phyloP scores from a whole-genome alignment of 192 early-diverging fungal species.

The Linnemannia zychae region DNA sequence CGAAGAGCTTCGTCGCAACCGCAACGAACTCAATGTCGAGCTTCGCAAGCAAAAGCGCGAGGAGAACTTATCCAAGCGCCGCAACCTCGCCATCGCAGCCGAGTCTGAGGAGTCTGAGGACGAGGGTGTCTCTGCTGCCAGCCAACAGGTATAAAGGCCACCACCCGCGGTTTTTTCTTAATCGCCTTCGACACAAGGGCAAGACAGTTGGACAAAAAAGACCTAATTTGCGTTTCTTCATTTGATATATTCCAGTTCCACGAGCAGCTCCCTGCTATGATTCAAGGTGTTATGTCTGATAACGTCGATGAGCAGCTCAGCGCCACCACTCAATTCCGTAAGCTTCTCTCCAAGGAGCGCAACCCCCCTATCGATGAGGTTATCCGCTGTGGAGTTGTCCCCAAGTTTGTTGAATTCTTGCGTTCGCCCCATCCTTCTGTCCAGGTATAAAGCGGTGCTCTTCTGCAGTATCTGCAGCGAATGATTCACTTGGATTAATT shows the following conservation, averaged over 20 bases:
- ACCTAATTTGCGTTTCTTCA: background rate
- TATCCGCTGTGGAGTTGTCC: slow-evolving; percentile 93
- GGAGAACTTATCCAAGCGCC: slow-evolving; percentile 92
- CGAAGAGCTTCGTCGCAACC: slow-evolving; percentile 93
- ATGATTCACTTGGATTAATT: background rate
- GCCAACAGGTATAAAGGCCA: slow-evolving; percentile 65
- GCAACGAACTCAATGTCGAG: slow-evolving; percentile 94
- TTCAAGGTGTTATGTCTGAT: slow-evolving; percentile 81
- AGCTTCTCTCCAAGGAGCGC: slow-evolving; percentile 93
- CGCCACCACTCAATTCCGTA: slow-evolving; percentile 92
- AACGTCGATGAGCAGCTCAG: slow-evolving; percentile 84
- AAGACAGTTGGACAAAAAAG: too few species aligned
- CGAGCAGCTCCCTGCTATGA: slow-evolving; percentile 85
- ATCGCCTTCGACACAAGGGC: background rate
- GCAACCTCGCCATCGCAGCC: slow-evolving; percentile 79
- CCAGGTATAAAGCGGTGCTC: slow-evolving; percentile 68
- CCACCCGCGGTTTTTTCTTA: background rate
- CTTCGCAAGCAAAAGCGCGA: slow-evolving; percentile 97
- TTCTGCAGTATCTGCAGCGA: background rate
- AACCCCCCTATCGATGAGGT: slow-evolving; percentile 98
- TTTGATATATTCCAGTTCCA: slow-evolving; percentile 65
- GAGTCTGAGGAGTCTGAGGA: slow-evolving; percentile 85
- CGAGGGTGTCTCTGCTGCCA: slow-evolving; percentile 67
- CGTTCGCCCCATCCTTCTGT: slow-evolving; percentile 84
- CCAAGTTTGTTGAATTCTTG: slow-evolving; percentile 96